These are phyloP conservation scores for Platanthera zijinensis DNA, from an alignment of 106 monocot species.

Conservation along the genomic window DNA sequence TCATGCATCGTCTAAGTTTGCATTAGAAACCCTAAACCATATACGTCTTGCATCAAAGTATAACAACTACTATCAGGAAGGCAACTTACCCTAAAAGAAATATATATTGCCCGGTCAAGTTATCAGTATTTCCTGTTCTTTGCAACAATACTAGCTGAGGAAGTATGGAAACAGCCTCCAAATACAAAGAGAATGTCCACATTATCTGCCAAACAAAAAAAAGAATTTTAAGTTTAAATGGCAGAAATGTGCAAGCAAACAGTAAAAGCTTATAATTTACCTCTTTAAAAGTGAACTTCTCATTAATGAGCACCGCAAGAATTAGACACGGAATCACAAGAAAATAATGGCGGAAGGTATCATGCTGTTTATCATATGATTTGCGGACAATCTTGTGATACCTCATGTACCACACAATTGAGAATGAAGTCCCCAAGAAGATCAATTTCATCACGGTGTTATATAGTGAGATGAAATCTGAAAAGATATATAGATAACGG, in stretches of 20 bases:
- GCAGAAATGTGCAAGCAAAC: neutral
- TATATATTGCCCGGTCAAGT: conserved; percentile 89
- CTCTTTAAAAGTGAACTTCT: conserved; percentile 57
- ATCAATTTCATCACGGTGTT: conserved; percentile 69
- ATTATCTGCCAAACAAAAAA: conserved; percentile 39
- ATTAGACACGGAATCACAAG: conserved; percentile 48
- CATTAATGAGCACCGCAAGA: conserved; percentile 41
- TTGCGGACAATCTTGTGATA: conserved; percentile 55
- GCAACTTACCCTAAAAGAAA: conserved; percentile 76
- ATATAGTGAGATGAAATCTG: conserved; percentile 55
- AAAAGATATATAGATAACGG: conserved; percentile 62
- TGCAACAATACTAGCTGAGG: conserved; percentile 84
- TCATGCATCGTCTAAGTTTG: too few relatives aligned
- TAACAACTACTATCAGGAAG: neutral
- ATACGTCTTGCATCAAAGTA: neutral
- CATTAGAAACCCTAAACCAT: too few relatives aligned
- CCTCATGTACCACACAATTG: conserved; percentile 70
- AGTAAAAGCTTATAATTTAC: conserved; percentile 13
- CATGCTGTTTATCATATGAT: conserved; percentile 73
- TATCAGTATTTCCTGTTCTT: conserved; percentile 85
- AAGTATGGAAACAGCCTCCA: conserved; percentile 86
- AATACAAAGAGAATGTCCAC: conserved; percentile 86
- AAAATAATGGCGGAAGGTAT: conserved; percentile 63
- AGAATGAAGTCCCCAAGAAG: conserved; percentile 56
- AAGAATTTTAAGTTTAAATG: neutral